Conservation (phyloP, 257 asterid species). For the Rehmannia glutinosa region DNA sequence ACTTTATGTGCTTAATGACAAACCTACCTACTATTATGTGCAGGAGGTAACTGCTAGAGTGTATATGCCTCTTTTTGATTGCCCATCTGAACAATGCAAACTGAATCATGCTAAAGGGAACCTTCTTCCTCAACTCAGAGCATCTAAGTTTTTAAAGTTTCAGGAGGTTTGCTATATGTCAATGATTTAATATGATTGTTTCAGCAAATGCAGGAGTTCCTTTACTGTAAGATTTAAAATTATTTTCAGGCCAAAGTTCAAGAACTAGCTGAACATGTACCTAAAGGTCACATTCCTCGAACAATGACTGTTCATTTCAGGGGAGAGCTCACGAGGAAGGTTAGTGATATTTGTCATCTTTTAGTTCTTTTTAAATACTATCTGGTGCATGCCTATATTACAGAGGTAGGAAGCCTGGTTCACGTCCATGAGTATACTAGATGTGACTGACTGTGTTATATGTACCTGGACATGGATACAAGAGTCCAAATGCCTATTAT, state of each 20-base stretch:
- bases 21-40: neutral
- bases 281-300: conserved; percentile 96
- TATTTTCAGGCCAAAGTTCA: conserved; percentile 88
- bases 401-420: neutral
- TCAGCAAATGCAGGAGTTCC: neutral
- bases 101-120: conserved; percentile 71
- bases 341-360: conserved; percentile 24
- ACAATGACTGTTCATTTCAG: conserved; percentile 91
- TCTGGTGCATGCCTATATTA: neutral
- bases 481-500: neutral
- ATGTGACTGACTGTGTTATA: neutral
- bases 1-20: neutral
- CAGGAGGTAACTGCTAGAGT: conserved; percentile 95
- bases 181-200: conserved; percentile 8
- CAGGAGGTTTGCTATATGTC: conserved; percentile 69
- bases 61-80: conserved; percentile 89
- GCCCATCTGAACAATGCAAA: conserved; percentile 75
- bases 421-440: neutral
- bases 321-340: conserved; percentile 98
- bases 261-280: conserved; percentile 96
- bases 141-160: conserved; percentile 84
- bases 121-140: conserved; percentile 88
- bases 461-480: neutral
- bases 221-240: conserved; percentile 10
- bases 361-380: neutral